phyloP scores from a whole-genome alignment of 257 asterid species.

The Solanum clarkiae region DNA sequence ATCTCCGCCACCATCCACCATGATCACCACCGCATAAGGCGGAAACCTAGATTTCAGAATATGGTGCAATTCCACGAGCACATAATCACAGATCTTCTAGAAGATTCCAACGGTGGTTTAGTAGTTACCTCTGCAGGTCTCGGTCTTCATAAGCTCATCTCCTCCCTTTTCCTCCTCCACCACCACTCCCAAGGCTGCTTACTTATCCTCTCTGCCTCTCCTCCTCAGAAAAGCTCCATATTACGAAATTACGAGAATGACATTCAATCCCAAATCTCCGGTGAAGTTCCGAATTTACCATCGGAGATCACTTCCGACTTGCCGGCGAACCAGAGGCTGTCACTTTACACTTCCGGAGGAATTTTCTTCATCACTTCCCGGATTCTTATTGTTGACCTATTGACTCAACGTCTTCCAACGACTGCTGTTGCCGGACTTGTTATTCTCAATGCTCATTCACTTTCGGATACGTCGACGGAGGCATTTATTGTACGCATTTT shows the following conservation, averaged over 20 bases:
- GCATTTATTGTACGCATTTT: conserved; percentile 80
- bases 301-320: conserved; percentile 79
- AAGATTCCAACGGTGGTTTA: conserved; percentile 72
- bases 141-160: conserved; percentile 62
- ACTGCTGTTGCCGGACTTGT: conserved; percentile 61
- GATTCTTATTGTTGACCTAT: conserved; percentile 83
- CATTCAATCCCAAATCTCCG: not conserved
- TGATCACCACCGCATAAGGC: not conserved
- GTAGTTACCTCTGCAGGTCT: conserved; percentile 81
- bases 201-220: conserved; percentile 70
- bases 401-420: conserved; percentile 62
- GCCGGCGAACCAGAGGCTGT: conserved; percentile 47
- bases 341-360: conserved; percentile 73
- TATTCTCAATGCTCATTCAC: conserved; percentile 65
- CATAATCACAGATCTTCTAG: conserved; percentile 69
- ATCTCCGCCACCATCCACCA: not conserved
- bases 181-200: conserved; percentile 65
- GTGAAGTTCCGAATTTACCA: conserved; percentile 6
- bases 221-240: conserved; percentile 49
- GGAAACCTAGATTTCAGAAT: not conserved
- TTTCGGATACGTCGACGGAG: conserved; percentile 88
- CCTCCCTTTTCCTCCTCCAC: conserved; percentile 73
- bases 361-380: conserved; percentile 65
- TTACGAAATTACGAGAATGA: conserved; percentile 6
- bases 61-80: conserved; percentile 86